Conservation (phyloP, 495 filamentous ascomycete species). For the Daldinia caldariorum region DNA sequence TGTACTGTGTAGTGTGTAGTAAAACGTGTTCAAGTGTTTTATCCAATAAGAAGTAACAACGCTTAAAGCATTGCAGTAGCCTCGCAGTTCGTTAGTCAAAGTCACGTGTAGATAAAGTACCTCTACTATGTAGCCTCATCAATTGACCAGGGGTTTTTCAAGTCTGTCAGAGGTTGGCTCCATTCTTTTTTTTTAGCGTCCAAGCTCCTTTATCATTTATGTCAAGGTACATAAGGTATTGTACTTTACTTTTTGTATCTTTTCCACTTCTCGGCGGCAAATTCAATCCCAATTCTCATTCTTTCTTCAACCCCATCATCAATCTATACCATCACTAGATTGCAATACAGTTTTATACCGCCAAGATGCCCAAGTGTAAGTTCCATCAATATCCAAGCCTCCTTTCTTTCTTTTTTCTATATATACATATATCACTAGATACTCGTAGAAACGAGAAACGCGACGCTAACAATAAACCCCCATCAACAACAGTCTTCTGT, state of each 20-base stretch:
- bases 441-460: neutral
- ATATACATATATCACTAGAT: neutral
- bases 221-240: neutral
- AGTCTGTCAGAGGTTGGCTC: neutral
- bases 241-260: slow-evolving; percentile 22
- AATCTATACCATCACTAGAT: slow-evolving; percentile 13
- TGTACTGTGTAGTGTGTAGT: slow-evolving; percentile 26
- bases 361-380: slow-evolving; percentile 60
- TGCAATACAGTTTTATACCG: slow-evolving; percentile 10
- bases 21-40: slow-evolving; percentile 47
- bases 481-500: slow-evolving; percentile 66
- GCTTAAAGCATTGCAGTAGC: slow-evolving; percentile 4
- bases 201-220: slow-evolving; percentile 20
- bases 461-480: slow-evolving; percentile 18
- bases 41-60: slow-evolving; percentile 28
- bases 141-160: slow-evolving; percentile 7
- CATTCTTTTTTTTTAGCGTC: slow-evolving; percentile 23
- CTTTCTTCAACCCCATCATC: slow-evolving; percentile 12
- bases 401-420: neutral
- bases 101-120: slow-evolving; percentile 22
- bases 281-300: slow-evolving; percentile 9
- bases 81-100: slow-evolving; percentile 15
- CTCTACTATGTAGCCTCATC: too few species aligned
- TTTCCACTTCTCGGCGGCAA: slow-evolving; percentile 14
- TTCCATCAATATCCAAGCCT: neutral